Base-by-base conservation (phyloP, 179 eudicot genomes). In the Silene noctiflora region DNA sequence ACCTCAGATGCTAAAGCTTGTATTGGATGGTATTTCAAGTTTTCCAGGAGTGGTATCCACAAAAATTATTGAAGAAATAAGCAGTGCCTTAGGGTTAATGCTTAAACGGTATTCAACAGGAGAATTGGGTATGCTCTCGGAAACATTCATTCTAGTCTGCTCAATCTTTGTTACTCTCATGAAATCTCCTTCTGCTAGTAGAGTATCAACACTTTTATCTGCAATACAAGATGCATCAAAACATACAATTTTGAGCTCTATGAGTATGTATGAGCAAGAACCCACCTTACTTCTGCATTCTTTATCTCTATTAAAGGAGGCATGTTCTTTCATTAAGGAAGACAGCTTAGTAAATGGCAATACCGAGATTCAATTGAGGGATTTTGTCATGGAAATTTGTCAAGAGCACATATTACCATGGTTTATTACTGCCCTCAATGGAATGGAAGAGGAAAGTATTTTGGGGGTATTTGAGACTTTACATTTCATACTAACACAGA, bases 291-390 rank as follows among this genome's bases (percentile, higher is more conserved):
- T 91, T 72, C 58, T 93, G 85, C 87, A 91, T 83, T 87, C 91
- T 74, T 90, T 96, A 69, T 82, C 88, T 82, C 85, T 96, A 21
- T 77, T 93, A 82, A 96, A 90, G 81, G 98, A 96, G 82, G 88
- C 96, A 68, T 93, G 83, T 83, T 81, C 82, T 16, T 88, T 83
- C 76, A 82, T 85, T 80, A 78, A 69, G 70, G 86, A 88, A 67
- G 76, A 59, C 39, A 80, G 85, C 71, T 68, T 79, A 60, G 61
- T 61, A 19, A 67, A 71, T 76, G 53, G 33, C 71, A 76, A 82
- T 73, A 56, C 77, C 31, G 82, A 70, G 73, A 59, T 51, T 70
- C 89, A 87, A 64, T 73, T 85, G 39, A 82, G 84, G 62, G 76
- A 73, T 70, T 84, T 77, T 73, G 86, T 88, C 46, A 21, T 91